phyloP scores from a whole-genome alignment of 495 filamentous ascomycete genomes.

The Penicillium odoratum region DNA sequence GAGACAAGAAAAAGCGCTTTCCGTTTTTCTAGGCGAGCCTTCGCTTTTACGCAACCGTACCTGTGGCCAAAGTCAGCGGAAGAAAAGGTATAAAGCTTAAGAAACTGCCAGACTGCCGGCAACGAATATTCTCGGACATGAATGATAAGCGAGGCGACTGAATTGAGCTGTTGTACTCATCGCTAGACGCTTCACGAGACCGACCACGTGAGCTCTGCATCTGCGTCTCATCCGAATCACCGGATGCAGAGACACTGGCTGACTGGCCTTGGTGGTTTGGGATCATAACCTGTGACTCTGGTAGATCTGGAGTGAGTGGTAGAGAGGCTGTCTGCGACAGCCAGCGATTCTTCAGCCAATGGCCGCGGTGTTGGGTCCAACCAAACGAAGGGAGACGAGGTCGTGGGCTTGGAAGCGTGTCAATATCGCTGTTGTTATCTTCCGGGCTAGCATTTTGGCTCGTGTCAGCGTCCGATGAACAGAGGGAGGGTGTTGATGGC shows the following conservation, averaged over 20 bases:
- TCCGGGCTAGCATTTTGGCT: not conserved
- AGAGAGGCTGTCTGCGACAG: not conserved
- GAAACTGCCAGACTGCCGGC: not conserved
- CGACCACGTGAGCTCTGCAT: not conserved
- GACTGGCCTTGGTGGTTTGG: not conserved
- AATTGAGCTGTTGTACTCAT: not conserved
- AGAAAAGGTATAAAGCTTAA: not conserved
- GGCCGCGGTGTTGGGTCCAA: not conserved
- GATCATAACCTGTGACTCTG: not conserved
- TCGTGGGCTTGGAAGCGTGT: not conserved
- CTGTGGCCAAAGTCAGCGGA: not conserved
- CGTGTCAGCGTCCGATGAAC: not conserved
- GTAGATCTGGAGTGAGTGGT: not conserved
- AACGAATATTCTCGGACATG: not conserved
- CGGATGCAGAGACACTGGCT: not conserved
- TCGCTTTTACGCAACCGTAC: not conserved
- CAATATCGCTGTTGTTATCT: not conserved
- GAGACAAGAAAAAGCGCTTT: not conserved
- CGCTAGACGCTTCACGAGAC: not conserved
- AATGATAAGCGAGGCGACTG: not conserved
- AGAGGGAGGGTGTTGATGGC: not conserved
- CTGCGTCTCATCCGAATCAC: not conserved
- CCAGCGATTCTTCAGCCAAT: not conserved
- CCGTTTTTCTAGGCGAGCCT: not conserved
- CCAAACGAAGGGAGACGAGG: not conserved